Conservation (phyloP, 306 rosid species). For the Hippophae gyantsensis region DNA sequence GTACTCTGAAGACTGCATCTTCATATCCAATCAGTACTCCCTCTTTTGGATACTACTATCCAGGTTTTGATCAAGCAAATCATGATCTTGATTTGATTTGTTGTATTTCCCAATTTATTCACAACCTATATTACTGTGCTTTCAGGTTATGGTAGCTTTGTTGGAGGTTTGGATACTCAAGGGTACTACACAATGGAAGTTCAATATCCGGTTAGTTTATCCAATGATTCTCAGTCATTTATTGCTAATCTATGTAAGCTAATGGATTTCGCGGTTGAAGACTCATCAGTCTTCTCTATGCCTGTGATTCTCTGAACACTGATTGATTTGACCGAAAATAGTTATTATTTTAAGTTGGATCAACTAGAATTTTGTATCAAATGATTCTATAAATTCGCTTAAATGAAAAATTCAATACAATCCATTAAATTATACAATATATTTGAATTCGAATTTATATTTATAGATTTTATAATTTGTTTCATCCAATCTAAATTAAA, state of each 20-base stretch:
- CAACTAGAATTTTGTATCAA: no score
- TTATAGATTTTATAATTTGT: no score
- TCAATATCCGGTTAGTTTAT: slow-evolving; percentile 57
- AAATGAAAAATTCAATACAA: no score
- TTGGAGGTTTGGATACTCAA: slow-evolving; percentile 55
- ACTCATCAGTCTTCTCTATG: no score
- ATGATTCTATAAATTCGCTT: no score
- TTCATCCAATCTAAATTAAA: no score
- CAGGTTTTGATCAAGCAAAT: neutral
- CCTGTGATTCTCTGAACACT: no score
- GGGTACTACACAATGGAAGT: slow-evolving; percentile 50
- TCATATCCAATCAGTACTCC: slow-evolving; percentile 35
- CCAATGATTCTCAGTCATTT: neutral
- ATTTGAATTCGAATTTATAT: no score
- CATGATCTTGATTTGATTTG: neutral
- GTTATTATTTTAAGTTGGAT: no score
- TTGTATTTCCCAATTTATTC: neutral
- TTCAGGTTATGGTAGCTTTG: slow-evolving; percentile 57
- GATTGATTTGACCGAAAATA: no score
- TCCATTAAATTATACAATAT: no score
- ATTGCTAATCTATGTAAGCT: neutral
- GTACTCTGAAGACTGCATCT: neutral
- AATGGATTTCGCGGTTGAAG: neutral
- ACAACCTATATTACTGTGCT: slow-evolving; percentile 37
- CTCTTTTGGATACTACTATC: slow-evolving; percentile 17